phyloP scores from a whole-genome alignment of 352 stramenopile genomes.

The Globisporangium echinulatum region DNA sequence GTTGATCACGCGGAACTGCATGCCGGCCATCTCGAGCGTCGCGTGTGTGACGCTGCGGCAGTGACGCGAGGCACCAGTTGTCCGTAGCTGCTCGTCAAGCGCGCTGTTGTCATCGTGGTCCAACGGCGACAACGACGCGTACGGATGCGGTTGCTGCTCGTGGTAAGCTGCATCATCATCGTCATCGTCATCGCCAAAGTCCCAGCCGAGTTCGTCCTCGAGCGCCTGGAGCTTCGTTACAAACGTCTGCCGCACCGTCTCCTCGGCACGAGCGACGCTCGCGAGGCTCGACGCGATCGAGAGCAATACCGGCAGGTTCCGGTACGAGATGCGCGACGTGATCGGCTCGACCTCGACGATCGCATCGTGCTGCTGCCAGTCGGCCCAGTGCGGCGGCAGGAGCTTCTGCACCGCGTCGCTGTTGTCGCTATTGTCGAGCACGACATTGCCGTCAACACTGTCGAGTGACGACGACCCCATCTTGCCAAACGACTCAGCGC shows the following conservation, averaged over 20 bases:
- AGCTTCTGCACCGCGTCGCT: constrained; percentile 13
- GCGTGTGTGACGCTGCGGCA: constrained; percentile 19
- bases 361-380: constrained; percentile 40
- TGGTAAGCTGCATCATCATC: constrained; percentile 2
- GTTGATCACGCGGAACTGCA: constrained; percentile 75
- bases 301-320: constrained; percentile 60
- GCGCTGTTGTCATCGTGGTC: constrained; percentile 13
- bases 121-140: constrained; percentile 22
- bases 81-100: constrained; percentile 2
- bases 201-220: constrained; percentile 41
- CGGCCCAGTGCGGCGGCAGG: constrained; percentile 31
- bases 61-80: not conserved
- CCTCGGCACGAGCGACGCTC: constrained; percentile 32
- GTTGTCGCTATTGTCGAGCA: not conserved
- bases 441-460: not conserved
- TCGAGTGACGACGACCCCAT: not conserved
- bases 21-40: constrained; percentile 25
- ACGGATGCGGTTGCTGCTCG: constrained; percentile 25
- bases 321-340: constrained; percentile 55
- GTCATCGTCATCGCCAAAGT: constrained; percentile 24
- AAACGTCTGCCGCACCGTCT: constrained; percentile 37
- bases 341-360: constrained; percentile 44
- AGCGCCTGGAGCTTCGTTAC: constrained; percentile 25
- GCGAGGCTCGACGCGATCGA: constrained; percentile 36
- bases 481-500: constrained; percentile 2